These are phyloP conservation scores for Stevia rebaudiana DNA, from an alignment of 140 eudicot genomes.

Conservation along the genomic window DNA sequence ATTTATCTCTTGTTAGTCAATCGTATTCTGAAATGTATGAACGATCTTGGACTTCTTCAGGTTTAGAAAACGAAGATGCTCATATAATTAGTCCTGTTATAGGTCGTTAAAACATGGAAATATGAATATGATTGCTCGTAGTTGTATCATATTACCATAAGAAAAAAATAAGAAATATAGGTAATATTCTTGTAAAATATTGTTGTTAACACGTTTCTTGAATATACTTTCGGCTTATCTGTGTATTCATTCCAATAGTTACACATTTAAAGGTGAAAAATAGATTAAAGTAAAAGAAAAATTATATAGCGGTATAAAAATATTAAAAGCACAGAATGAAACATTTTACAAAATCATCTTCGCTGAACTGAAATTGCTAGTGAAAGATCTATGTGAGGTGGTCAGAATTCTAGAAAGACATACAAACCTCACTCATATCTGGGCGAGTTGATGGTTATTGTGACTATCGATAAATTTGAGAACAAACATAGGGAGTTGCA, in stretches of 20 bases:
- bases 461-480: constrained; percentile 45
- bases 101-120: constrained; percentile 43
- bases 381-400: constrained; percentile 43
- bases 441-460: constrained; percentile 76
- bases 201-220: background rate
- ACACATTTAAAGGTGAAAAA: constrained; percentile 9
- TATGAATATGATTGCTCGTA: constrained; percentile 14
- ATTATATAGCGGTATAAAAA: background rate
- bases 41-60: constrained; percentile 43
- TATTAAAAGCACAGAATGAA: background rate
- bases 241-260: background rate
- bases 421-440: constrained; percentile 60
- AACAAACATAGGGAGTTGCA: constrained; percentile 41
- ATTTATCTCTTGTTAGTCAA: constrained; percentile 57
- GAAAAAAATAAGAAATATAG: background rate
- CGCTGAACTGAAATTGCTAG: constrained; percentile 34
- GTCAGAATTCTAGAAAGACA: constrained; percentile 53
- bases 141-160: constrained; percentile 7
- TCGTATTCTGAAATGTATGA: constrained; percentile 48
- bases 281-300: constrained; percentile 14
- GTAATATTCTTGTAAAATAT: constrained; percentile 10
- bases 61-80: constrained; percentile 48
- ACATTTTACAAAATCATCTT: constrained; percentile 22
- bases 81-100: constrained; percentile 42
- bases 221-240: constrained; percentile 11